Evolutionary conservation across 768 basidiomycete species (phyloP).

Genomic region (Termitomyces sp.): DNA sequence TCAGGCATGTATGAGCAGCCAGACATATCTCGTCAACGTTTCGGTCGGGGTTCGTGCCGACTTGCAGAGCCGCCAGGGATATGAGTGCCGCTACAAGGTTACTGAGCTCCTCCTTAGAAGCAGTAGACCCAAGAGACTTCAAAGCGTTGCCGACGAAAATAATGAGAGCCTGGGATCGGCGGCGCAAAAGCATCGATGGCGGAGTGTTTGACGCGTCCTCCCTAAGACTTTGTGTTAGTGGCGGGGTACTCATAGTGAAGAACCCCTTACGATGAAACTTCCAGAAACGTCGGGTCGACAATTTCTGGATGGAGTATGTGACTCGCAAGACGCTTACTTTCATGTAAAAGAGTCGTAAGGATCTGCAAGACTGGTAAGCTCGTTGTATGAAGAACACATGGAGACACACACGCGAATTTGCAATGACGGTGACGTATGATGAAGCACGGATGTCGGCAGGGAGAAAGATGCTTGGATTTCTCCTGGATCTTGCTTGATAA

Average conservation of each 20-base stretch:
- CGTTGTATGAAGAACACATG: background rate
- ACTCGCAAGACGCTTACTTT: conserved; percentile 55
- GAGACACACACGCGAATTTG: conserved; percentile 48
- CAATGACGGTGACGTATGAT: conserved; percentile 42
- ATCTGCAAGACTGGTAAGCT: conserved; percentile 35
- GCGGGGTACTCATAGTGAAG: background rate
- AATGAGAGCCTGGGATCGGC: conserved; percentile 66
- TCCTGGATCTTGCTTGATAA: conserved; percentile 55
- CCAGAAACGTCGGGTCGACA: conserved; percentile 46
- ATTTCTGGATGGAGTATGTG: conserved; percentile 36
- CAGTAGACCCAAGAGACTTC: conserved; percentile 23
- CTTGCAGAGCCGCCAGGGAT: conserved; percentile 36
- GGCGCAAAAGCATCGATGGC: conserved; percentile 39
- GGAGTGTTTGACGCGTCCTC: conserved; percentile 57
- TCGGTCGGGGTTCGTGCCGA: conserved; percentile 23
- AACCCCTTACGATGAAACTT: conserved; percentile 46
- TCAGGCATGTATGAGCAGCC: conserved; percentile 48
- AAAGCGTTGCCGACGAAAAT: conserved; percentile 57
- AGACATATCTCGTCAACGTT: conserved; percentile 41
- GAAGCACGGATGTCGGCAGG: conserved; percentile 64
- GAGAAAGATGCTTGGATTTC: conserved; percentile 59
- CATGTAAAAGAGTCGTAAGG: conserved; percentile 60
- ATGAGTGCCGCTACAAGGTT: conserved; percentile 48
- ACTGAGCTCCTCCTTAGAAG: conserved; percentile 28
- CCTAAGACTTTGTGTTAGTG: conserved; percentile 27